Percentiles rank a stretch among this genome's conserved stretches.
phyloP scores from a whole-genome alignment of 805 yeast species.

The Hanseniaspora meyeri region DNA sequence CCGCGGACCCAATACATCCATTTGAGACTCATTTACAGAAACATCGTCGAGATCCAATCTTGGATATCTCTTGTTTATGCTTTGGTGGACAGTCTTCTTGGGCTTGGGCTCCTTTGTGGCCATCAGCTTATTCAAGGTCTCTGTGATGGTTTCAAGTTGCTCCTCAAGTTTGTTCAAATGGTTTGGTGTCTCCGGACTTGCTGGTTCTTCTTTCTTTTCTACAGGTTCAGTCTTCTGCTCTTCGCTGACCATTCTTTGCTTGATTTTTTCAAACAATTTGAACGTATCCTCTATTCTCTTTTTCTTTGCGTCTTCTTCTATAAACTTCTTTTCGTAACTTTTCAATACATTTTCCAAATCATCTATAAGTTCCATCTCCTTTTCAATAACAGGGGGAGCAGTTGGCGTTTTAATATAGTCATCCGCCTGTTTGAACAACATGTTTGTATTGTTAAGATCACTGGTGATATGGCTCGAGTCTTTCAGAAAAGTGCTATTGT shows the following conservation, averaged over 20 bases:
- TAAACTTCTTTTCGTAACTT: neutral
- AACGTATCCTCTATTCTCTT: conserved; percentile 1
- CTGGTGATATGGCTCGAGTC: neutral
- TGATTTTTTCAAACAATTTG: conserved; percentile 1
- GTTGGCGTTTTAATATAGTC: neutral
- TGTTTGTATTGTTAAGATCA: neutral
- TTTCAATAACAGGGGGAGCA: neutral
- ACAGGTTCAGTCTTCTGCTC: neutral
- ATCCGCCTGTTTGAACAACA: neutral
- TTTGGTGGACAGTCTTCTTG: neutral
- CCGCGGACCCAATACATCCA: neutral
- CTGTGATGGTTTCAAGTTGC: neutral
- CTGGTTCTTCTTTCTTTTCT: neutral
- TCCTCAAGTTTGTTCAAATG: neutral
- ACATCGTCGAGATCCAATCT: conserved; percentile 1
- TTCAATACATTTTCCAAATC: conserved; percentile 3
- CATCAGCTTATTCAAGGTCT: conserved; percentile 3
- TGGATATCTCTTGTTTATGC: neutral
- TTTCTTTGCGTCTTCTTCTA: conserved; percentile 8
- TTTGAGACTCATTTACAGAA: conserved; percentile 7
- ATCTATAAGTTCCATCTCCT: neutral
- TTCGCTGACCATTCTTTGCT: neutral
- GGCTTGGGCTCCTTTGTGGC: neutral
- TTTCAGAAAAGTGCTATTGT: neutral
- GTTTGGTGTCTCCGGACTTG: neutral